A percentile compares a stretch with the other conserved stretches of the same genome.
phyloP scores from a whole-genome alignment of 2,329 filamentous ascomycete genomes.

The Orbilia ellipsospora region DNA sequence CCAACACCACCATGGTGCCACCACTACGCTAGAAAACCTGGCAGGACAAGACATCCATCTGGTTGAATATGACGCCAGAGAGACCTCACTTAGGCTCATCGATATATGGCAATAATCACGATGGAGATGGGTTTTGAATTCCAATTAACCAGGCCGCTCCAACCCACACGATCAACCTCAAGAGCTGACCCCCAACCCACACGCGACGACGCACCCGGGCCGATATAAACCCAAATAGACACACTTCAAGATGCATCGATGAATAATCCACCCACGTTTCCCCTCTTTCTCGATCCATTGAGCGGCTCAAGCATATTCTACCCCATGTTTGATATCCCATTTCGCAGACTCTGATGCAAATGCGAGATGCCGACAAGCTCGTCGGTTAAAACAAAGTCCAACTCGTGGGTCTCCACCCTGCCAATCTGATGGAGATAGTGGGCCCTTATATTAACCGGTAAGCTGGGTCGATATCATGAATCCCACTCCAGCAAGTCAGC shows the following conservation, averaged over 20 bases:
- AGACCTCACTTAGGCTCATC: constrained; percentile 29
- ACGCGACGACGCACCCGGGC: constrained; percentile 8
- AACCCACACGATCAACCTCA: neutral
- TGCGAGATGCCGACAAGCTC: constrained; percentile 20
- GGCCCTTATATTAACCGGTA: constrained; percentile 42
- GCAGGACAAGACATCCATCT: neutral
- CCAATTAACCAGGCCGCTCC: constrained; percentile 47
- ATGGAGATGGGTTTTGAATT: constrained; percentile 11
- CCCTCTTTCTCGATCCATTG: constrained; percentile 8
- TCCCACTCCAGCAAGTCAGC: constrained; percentile 36
- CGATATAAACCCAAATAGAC: neutral
- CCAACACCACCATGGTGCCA: constrained; percentile 6
- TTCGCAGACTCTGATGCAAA: constrained; percentile 27
- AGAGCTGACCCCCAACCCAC: constrained; percentile 29
- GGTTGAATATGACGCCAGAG: constrained; percentile 20
- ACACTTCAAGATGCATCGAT: too few relatives aligned
- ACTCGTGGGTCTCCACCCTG: constrained; percentile 30
- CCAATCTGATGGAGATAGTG: constrained; percentile 24
- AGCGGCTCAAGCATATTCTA: constrained; percentile 20
- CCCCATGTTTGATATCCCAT: too few relatives aligned
- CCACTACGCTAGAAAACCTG: neutral
- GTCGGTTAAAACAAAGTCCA: constrained; percentile 34
- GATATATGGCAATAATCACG: too few relatives aligned
- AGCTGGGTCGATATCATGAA: constrained; percentile 15
- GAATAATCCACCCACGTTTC: constrained; percentile 10